These are phyloP conservation scores for Lentinula guzmanii DNA, from an alignment of 768 basidiomycete species.

Conservation along the genomic window DNA sequence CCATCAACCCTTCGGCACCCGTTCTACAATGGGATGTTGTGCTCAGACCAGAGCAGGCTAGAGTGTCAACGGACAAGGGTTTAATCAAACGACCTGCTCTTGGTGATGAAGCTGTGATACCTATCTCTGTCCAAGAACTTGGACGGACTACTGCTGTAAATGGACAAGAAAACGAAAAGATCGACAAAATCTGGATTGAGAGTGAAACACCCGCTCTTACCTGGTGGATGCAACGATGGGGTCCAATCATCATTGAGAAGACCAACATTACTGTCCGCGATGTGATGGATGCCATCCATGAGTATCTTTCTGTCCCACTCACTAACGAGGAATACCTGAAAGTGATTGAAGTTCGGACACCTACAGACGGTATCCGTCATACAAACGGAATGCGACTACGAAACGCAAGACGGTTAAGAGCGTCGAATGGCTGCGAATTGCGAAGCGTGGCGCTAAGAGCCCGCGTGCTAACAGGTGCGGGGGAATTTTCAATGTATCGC, in stretches of 20 bases:
- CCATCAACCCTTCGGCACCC: slow-evolving; percentile 28
- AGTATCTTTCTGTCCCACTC: slow-evolving; percentile 40
- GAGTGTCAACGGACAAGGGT: slow-evolving; percentile 23
- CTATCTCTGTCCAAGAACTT: slow-evolving; percentile 10
- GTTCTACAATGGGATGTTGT: slow-evolving; percentile 38
- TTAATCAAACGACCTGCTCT: slow-evolving; percentile 22
- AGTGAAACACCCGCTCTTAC: slow-evolving; percentile 32
- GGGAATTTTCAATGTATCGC: slow-evolving; percentile 26
- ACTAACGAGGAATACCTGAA: slow-evolving; percentile 24
- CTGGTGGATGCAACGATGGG: slow-evolving; percentile 43
- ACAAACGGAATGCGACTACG: slow-evolving; percentile 17
- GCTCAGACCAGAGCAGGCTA: slow-evolving; percentile 28
- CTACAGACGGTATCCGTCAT: slow-evolving; percentile 8
- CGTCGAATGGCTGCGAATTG: slow-evolving; percentile 25
- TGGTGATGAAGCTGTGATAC: slow-evolving; percentile 24
- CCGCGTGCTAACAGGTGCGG: neutral
- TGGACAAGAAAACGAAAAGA: neutral
- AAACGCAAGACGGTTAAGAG: slow-evolving; percentile 29
- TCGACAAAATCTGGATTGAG: slow-evolving; percentile 27
- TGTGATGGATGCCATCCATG: slow-evolving; percentile 41
- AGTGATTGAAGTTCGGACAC: slow-evolving; percentile 16
- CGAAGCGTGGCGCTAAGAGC: slow-evolving; percentile 27
- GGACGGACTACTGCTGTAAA: neutral
- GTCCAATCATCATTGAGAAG: slow-evolving; percentile 38
- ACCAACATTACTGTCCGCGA: slow-evolving; percentile 34